A percentile compares a stretch with the other conserved stretches of the same genome.
Conservation (phyloP, 2,329 filamentous ascomycete species). For the Pseudocercospora musae region DNA sequence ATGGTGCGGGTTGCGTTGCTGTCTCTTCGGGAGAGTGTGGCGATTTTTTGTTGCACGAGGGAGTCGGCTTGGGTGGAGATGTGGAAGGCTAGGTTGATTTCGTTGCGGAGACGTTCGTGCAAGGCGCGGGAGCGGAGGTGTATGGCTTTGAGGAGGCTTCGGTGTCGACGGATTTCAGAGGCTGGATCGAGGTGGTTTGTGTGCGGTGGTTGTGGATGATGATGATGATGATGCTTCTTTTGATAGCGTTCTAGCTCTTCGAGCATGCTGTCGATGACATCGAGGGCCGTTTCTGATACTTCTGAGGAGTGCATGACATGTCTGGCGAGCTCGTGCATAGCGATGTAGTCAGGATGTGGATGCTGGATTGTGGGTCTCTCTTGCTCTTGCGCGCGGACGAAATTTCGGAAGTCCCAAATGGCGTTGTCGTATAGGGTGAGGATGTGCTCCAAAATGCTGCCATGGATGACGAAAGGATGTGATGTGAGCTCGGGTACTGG, state of each 20-base stretch:
- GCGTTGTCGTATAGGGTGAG: conserved; percentile 16
- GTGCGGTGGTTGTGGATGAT: neutral
- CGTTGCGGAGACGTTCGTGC: conserved; percentile 26
- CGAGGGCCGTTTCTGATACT: conserved; percentile 15
- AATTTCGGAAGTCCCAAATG: conserved; percentile 20
- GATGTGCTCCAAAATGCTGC: conserved; percentile 16
- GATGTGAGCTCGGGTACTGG: neutral
- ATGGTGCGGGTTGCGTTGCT: conserved; percentile 25
- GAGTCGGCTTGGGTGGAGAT: conserved; percentile 25
- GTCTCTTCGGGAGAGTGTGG: conserved; percentile 20
- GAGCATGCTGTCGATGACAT: conserved; percentile 18
- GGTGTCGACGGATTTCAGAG: conserved; percentile 11
- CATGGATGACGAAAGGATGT: conserved; percentile 17
- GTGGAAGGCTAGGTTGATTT: conserved; percentile 30
- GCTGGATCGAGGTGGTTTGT: neutral
- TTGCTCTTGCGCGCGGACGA: conserved; percentile 17
- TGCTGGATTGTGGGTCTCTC: conserved; percentile 6
- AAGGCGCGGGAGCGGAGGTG: conserved; percentile 21
- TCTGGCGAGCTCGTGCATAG: conserved; percentile 24
- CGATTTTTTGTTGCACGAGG: conserved; percentile 20
- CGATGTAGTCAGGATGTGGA: conserved; percentile 9
- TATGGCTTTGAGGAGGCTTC: conserved; percentile 20
- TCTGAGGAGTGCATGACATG: conserved; percentile 25
- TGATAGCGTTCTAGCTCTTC: neutral
- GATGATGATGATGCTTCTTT: neutral